A percentile compares a stretch with the other conserved stretches of the same genome.
phyloP scores from a whole-genome alignment of 2,329 filamentous ascomycete species.

The Cladosporium velox region DNA sequence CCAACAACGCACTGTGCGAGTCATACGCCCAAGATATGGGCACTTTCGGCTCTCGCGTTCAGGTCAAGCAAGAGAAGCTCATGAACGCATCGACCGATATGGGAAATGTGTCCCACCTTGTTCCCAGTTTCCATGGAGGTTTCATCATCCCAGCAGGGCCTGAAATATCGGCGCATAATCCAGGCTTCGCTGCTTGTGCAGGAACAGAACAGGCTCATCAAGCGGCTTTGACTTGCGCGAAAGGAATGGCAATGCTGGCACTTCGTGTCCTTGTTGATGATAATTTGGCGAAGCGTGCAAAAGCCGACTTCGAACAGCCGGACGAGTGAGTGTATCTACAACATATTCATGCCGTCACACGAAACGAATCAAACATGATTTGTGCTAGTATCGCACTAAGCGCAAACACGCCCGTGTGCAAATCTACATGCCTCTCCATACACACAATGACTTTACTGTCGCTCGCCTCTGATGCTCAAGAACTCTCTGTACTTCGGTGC shows the following conservation, averaged over 20 bases:
- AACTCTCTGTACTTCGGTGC: constrained; percentile 24
- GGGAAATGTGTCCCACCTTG: constrained; percentile 18
- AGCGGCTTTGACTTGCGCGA: constrained; percentile 4
- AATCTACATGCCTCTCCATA: not conserved
- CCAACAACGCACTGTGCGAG: constrained; percentile 18
- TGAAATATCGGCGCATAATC: constrained; percentile 1
- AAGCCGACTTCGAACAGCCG: not conserved
- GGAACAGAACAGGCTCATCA: constrained; percentile 13
- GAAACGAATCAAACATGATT: not conserved
- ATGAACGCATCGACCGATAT: constrained; percentile 19
- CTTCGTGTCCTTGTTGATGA: constrained; percentile 13
- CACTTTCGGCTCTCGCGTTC: constrained; percentile 4
- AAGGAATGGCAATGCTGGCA: constrained; percentile 21
- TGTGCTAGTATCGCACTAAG: not conserved
- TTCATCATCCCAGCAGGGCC: not conserved
- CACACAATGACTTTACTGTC: not conserved
- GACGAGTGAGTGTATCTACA: not conserved
- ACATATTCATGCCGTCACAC: too few species aligned
- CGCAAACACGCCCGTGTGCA: not conserved
- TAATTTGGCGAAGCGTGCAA: not conserved
- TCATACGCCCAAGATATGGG: constrained; percentile 20
- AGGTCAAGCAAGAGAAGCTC: constrained; percentile 16
- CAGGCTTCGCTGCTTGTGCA: constrained; percentile 16
- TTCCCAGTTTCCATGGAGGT: constrained; percentile 1
- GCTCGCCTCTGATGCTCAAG: constrained; percentile 19